These are phyloP conservation scores for Coprinopsis strossmayeri DNA, from an alignment of 768 basidiomycete species.

Conservation along the genomic window DNA sequence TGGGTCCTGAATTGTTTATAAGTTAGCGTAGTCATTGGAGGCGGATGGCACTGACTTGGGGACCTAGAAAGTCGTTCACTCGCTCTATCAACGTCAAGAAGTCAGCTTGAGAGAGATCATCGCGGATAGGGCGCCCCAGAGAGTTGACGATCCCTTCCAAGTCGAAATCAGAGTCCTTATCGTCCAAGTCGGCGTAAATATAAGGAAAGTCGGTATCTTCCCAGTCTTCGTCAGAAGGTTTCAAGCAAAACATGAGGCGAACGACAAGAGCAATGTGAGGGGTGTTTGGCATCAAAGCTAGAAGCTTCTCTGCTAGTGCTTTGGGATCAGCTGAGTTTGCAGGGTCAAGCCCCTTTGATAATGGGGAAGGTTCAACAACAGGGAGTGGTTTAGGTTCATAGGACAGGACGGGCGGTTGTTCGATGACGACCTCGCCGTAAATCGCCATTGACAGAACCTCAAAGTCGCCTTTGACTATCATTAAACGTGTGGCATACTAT, in stretches of 20 bases:
- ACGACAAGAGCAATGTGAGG: conserved; percentile 61
- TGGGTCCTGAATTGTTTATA: conserved; percentile 29
- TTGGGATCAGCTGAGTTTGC: conserved; percentile 56
- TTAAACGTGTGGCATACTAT: conserved; percentile 68
- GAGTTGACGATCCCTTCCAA: conserved; percentile 50
- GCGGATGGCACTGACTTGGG: conserved; percentile 40
- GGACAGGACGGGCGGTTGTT: conserved; percentile 27
- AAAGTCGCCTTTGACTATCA: conserved; percentile 78
- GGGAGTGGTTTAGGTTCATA: conserved; percentile 40
- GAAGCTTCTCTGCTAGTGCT: conserved; percentile 51
- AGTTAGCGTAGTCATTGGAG: neutral
- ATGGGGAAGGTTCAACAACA: conserved; percentile 24
- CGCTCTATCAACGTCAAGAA: conserved; percentile 50
- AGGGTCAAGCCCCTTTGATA: conserved; percentile 53
- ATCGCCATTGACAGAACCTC: conserved; percentile 58
- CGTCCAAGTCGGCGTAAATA: conserved; percentile 55
- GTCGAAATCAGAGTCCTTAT: conserved; percentile 44
- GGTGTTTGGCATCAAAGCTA: conserved; percentile 53
- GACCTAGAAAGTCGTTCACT: conserved; percentile 47
- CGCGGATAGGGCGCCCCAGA: conserved; percentile 52
- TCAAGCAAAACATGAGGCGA: conserved; percentile 73
- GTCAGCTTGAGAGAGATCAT: conserved; percentile 43
- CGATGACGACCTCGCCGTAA: conserved; percentile 47
- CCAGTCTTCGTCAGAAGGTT: conserved; percentile 77
- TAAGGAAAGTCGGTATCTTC: conserved; percentile 68